phyloP scores from a whole-genome alignment of 768 basidiomycete genomes.

The Trametes cubensis region DNA sequence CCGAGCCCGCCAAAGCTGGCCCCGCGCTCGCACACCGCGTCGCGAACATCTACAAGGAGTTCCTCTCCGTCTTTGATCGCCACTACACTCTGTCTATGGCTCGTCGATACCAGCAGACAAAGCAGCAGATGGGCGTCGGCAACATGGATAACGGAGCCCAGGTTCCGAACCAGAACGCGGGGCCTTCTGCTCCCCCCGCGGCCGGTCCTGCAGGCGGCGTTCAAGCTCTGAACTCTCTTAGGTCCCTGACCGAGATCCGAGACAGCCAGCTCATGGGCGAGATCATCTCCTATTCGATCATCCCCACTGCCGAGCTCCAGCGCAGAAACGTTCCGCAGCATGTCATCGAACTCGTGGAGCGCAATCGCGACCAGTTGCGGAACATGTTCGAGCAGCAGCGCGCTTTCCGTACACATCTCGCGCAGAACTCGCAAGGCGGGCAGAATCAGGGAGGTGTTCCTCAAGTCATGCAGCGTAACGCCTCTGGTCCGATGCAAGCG shows the following conservation, averaged over 20 bases:
- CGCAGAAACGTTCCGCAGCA: slow-evolving; percentile 49
- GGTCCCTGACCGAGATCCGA: slow-evolving; percentile 3
- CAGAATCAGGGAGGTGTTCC: slow-evolving; percentile 4
- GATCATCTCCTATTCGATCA: slow-evolving; percentile 51
- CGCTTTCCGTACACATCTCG: slow-evolving; percentile 12
- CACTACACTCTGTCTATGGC: slow-evolving; percentile 28
- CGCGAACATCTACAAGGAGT: slow-evolving; percentile 61
- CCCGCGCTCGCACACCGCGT: slow-evolving; percentile 65
- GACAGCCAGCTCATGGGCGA: slow-evolving; percentile 44
- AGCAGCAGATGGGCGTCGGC: background rate
- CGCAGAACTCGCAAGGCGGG: slow-evolving; percentile 10
- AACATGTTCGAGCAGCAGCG: slow-evolving; percentile 23
- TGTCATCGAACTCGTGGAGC: slow-evolving; percentile 60
- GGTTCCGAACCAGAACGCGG: background rate
- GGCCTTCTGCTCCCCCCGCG: background rate
- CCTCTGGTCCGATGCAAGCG: slow-evolving; percentile 9
- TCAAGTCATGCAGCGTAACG: slow-evolving; percentile 7
- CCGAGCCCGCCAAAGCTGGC: slow-evolving; percentile 63
- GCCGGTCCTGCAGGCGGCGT: background rate
- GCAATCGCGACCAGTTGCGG: slow-evolving; percentile 44
- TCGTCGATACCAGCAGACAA: slow-evolving; percentile 1
- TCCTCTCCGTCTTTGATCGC: slow-evolving; percentile 57
- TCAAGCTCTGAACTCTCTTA: background rate
- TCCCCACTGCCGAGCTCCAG: slow-evolving; percentile 54
- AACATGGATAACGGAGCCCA: background rate